Evolutionary conservation across 805 yeast species (phyloP), one percentile per base, ranked within the genome.

Genomic region (Nakazawaea peltata): DNA sequence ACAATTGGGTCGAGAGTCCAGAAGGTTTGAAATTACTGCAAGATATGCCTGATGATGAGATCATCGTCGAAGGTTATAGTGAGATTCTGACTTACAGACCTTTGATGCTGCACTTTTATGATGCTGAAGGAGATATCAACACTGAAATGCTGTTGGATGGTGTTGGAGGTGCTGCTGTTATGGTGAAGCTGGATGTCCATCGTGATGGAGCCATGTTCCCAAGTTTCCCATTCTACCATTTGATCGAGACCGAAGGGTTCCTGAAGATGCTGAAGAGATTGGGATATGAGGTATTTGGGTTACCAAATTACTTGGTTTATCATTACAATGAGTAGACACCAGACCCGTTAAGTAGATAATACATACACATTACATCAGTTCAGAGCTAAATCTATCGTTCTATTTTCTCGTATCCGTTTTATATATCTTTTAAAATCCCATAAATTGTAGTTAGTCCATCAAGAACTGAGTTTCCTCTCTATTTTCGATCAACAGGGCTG

Each of bases 171-270:
- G 95, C 97, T 16, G 94, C 97, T 28, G 78, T 94, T 22, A 57
- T 92, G 61, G 99, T 92, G 21, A 86, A 90, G 54, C 95, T 97
- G 9, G 97, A 88, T 47, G 99, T 92, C 36, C 99, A 92, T 60
- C 73, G 98, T 56, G 98, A 92, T 57, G 99, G 99, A 34, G 97
- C 97, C 37, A 90, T 92, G 97, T 92, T 92, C 74, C 98, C 99
- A 13, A 84, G 94, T 33, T 92, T 92, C 74, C 92, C 98, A 41
- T 92, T 92, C 67, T 88, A 90, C 57, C 95, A 92, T 57, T 69
- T 92, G 57, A 87, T 92, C 44, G 98, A 92, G 65, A 88, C 97
- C 8, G 98, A 92, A 61, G 98, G 98, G 13, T 92, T 92, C 60
- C 97, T 92, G n/a, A 81, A 81, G 58, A 92, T 92, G 97, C 96